Evolutionary conservation across 2,329 filamentous ascomycete genomes (phyloP).

Genomic region (Scedosporium apiospermum): DNA sequence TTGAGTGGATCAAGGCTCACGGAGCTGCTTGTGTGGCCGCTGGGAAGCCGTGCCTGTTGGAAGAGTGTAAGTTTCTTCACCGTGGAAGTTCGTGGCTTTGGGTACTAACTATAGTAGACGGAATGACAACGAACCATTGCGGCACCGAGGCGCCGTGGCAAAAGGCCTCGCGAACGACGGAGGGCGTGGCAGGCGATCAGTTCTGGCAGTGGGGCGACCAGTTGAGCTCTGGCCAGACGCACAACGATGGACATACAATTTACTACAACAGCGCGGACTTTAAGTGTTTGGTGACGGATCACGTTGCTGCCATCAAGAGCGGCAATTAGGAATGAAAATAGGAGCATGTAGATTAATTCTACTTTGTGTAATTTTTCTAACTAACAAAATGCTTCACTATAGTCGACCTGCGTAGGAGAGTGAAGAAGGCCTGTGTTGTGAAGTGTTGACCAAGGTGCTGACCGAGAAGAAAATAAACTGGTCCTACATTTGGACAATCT

Average conservation of each 20-base stretch:
- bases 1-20: conserved; percentile 15
- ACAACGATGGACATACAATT: conserved; percentile 35
- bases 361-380: neutral
- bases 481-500: too few relatives aligned
- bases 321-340: neutral
- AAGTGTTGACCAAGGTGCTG: too few relatives aligned
- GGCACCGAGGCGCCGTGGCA: conserved; percentile 40
- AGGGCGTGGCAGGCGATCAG: conserved; percentile 24
- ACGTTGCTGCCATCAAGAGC: conserved; percentile 18
- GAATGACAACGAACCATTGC: conserved; percentile 16
- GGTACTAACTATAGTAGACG: conserved; percentile 11
- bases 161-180: conserved; percentile 18
- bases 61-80: conserved; percentile 21
- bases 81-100: neutral
- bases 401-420: too few relatives aligned
- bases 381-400: too few relatives aligned
- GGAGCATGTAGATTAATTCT: neutral
- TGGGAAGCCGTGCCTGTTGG: conserved; percentile 21
- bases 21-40: conserved; percentile 18
- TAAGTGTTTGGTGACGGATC: conserved; percentile 33
- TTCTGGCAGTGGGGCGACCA: conserved; percentile 32
- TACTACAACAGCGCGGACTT: conserved; percentile 31
- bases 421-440: too few relatives aligned
- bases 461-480: too few relatives aligned
- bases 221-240: conserved; percentile 29